Percentiles rank a stretch among this genome's conserved stretches.
These are phyloP conservation scores for Cyberlindnera galapagoensis DNA, from an alignment of 805 yeast genomes.

Conservation along the genomic window DNA sequence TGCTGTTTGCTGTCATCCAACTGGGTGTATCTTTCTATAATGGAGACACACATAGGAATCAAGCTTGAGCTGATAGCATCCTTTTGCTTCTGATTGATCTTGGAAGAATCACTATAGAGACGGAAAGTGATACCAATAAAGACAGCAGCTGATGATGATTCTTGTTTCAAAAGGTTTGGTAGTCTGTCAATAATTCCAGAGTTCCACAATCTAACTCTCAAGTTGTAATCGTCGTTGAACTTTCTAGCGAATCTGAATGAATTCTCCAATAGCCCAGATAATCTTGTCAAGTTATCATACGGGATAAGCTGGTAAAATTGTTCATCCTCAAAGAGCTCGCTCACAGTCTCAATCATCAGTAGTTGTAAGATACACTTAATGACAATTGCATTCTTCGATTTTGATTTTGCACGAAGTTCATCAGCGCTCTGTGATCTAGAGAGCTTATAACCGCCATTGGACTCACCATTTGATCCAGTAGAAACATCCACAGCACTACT, in stretches of 20 bases:
- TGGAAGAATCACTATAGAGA: conserved; percentile 61
- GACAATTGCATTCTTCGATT: conserved; percentile 69
- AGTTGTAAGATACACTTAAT: conserved; percentile 89
- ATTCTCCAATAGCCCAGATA: conserved; percentile 53
- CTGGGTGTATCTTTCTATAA: conserved; percentile 61
- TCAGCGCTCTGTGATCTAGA: conserved; percentile 26
- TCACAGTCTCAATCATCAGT: conserved; percentile 77
- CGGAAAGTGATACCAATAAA: conserved; percentile 75
- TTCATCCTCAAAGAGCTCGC: conserved; percentile 71
- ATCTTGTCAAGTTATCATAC: conserved; percentile 48
- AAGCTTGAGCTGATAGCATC: conserved; percentile 44
- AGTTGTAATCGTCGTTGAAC: conserved; percentile 83
- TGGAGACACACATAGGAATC: conserved; percentile 64
- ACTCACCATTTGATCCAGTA: conserved; percentile 18
- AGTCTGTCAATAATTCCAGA: conserved; percentile 88
- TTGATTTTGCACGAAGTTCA: conserved; percentile 37
- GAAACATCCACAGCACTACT: conserved; percentile 15
- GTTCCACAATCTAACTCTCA: conserved; percentile 84
- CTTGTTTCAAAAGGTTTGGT: conserved; percentile 89
- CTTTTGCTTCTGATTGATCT: conserved; percentile 41
- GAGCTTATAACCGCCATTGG: conserved; percentile 16
- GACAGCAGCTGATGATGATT: conserved; percentile 83
- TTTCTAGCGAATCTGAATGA: conserved; percentile 80
- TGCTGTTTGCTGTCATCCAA: conserved; percentile 72
- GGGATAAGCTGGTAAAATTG: conserved; percentile 67